Evolutionary conservation across 768 basidiomycete species (phyloP).

Genomic region (Infundibulicybe gibba): DNA sequence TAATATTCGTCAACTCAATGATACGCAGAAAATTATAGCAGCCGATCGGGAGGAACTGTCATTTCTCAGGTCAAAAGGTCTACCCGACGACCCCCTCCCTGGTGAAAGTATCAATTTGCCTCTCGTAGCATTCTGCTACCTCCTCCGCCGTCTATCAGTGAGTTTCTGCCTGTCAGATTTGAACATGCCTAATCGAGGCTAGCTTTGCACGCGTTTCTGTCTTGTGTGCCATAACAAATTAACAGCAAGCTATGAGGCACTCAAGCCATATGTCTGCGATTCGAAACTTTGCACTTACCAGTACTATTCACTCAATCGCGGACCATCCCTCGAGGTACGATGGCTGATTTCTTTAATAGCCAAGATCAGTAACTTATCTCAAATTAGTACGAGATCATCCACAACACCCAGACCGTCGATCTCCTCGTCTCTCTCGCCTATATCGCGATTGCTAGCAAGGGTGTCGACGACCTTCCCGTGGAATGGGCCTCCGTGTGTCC

Average conservation of each 20-base stretch:
- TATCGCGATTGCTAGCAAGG: constrained; percentile 47
- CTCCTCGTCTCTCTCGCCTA: constrained; percentile 65
- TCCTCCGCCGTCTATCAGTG: constrained; percentile 61
- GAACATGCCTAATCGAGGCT: not conserved
- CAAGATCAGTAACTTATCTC: not conserved
- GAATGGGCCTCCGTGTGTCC: constrained; percentile 56
- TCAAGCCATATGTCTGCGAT: constrained; percentile 74
- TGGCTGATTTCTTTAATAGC: not conserved
- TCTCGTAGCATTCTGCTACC: constrained; percentile 60
- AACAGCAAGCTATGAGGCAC: constrained; percentile 46
- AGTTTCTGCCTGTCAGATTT: constrained; percentile 11
- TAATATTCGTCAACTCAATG: not conserved
- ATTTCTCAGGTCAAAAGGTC: constrained; percentile 31
- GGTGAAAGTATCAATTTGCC: constrained; percentile 51
- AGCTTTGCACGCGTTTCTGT: constrained; percentile 70
- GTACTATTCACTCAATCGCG: constrained; percentile 61
- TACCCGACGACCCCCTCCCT: constrained; percentile 56
- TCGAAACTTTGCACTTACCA: constrained; percentile 65
- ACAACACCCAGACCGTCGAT: constrained; percentile 62
- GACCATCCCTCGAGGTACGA: constrained; percentile 63
- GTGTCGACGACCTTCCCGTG: constrained; percentile 56
- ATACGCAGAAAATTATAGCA: constrained; percentile 25
- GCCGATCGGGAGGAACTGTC: constrained; percentile 44
- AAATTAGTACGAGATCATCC: constrained; percentile 62
- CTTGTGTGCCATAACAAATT: constrained; percentile 71